Conservation (phyloP, 257 asterid species). For the Solanum chmielewskii region DNA sequence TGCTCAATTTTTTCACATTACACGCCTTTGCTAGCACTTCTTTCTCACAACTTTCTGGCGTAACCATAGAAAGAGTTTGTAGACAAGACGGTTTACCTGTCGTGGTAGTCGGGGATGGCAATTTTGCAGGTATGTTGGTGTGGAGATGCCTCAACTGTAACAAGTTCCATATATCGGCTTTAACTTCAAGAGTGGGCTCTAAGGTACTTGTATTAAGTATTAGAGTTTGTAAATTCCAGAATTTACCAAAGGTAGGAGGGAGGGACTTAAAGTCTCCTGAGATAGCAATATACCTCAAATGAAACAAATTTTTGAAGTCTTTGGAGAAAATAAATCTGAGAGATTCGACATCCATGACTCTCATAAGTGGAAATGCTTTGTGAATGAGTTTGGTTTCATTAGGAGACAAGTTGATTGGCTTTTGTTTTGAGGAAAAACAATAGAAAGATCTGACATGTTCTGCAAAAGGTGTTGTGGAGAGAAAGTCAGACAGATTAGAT, state of each 20-base stretch:
- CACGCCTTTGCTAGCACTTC: conserved; percentile 41
- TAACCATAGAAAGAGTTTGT: conserved; percentile 45
- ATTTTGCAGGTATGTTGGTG: conserved; percentile 27
- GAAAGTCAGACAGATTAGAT: neutral
- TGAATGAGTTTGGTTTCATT: neutral
- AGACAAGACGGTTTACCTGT: conserved; percentile 3
- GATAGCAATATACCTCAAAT: neutral
- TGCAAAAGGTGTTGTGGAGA: neutral
- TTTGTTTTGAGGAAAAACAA: neutral
- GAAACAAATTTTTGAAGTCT: neutral
- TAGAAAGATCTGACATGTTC: neutral
- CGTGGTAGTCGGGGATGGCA: conserved; percentile 20
- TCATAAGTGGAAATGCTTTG: neutral
- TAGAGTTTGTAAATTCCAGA: neutral
- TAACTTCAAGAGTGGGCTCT: neutral
- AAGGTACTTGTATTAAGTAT: neutral
- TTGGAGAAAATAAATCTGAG: neutral
- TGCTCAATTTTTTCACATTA: conserved; percentile 34
- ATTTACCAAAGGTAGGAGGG: neutral
- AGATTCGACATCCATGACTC: neutral
- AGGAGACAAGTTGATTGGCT: neutral
- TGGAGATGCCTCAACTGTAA: neutral
- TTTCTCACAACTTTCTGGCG: conserved; percentile 52
- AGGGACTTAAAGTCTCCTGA: neutral
- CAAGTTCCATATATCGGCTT: neutral